These are phyloP conservation scores for Penicillium sp. DNA, from an alignment of 2,329 filamentous ascomycete species.

Conservation along the genomic window DNA sequence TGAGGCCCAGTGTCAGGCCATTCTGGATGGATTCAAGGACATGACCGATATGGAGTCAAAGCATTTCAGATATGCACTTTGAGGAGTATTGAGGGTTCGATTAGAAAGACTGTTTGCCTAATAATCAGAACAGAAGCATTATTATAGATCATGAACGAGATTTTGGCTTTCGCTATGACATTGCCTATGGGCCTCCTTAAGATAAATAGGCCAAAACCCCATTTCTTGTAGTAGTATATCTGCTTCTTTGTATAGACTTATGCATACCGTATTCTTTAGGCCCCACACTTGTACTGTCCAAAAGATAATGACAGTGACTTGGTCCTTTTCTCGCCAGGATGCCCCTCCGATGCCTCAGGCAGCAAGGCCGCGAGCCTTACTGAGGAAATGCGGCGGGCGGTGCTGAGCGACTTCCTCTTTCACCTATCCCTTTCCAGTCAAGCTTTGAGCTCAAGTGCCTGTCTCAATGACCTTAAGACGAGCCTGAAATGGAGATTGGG, in stretches of 20 bases:
- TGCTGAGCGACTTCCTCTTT: neutral
- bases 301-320: neutral
- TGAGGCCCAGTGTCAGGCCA: slow-evolving; percentile 22
- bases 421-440: neutral
- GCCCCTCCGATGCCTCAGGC: neutral
- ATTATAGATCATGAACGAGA: neutral
- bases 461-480: neutral
- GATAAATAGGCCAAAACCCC: too few species aligned
- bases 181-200: too few species aligned
- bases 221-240: too few species aligned
- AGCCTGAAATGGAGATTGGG: neutral
- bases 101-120: too few species aligned
- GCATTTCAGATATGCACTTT: slow-evolving; percentile 46
- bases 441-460: neutral
- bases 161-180: neutral
- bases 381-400: neutral
- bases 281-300: neutral
- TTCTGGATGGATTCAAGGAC: slow-evolving; percentile 45
- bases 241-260: too few species aligned
- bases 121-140: neutral
- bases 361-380: neutral
- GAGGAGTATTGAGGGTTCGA: neutral
- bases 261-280: too few species aligned
- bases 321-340: neutral
- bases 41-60: slow-evolving; percentile 46